Evolutionary conservation across 2,329 filamentous ascomycete genomes (phyloP).

Genomic region (Monosporascus cannonballus): DNA sequence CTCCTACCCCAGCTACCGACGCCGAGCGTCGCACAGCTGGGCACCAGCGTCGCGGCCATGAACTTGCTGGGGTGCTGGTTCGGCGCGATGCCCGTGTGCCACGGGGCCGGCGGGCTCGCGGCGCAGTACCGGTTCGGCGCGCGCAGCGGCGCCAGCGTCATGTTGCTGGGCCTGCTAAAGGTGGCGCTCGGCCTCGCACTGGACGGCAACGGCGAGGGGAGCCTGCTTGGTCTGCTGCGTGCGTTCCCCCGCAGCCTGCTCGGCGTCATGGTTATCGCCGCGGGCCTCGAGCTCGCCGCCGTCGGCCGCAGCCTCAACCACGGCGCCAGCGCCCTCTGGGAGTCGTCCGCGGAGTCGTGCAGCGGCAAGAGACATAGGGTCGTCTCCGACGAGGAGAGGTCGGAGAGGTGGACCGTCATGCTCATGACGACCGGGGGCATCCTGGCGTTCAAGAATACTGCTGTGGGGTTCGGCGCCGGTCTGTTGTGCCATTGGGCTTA

Average conservation of each 20-base stretch:
- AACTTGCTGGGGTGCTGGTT: slow-evolving; percentile 87
- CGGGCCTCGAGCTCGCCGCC: slow-evolving; percentile 79
- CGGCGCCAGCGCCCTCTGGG: slow-evolving; percentile 56
- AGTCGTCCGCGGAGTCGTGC: slow-evolving; percentile 40
- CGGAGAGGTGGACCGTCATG: slow-evolving; percentile 82
- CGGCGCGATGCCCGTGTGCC: slow-evolving; percentile 91
- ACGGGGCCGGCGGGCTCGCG: slow-evolving; percentile 85
- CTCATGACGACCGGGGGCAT: slow-evolving; percentile 77
- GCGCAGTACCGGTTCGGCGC: slow-evolving; percentile 90
- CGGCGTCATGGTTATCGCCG: slow-evolving; percentile 83
- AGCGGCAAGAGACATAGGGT: slow-evolving; percentile 39
- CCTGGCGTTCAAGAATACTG: slow-evolving; percentile 85
- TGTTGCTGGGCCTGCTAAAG: slow-evolving; percentile 73
- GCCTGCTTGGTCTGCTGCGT: slow-evolving; percentile 63
- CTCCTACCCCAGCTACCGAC: slow-evolving; percentile 63
- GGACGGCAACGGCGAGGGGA: slow-evolving; percentile 49
- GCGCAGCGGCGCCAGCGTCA: slow-evolving; percentile 75
- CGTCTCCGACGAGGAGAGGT: slow-evolving; percentile 61
- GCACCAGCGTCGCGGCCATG: slow-evolving; percentile 75
- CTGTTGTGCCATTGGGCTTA: slow-evolving; percentile 73
- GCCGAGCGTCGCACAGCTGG: slow-evolving; percentile 70
- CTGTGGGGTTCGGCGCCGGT: slow-evolving; percentile 77
- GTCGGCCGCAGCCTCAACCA: slow-evolving; percentile 80
- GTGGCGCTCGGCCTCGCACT: slow-evolving; percentile 69
- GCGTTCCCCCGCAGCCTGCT: slow-evolving; percentile 72